Evolutionary conservation across 2,329 filamentous ascomycete species (phyloP).

Genomic region (Fusarium sacchari): DNA sequence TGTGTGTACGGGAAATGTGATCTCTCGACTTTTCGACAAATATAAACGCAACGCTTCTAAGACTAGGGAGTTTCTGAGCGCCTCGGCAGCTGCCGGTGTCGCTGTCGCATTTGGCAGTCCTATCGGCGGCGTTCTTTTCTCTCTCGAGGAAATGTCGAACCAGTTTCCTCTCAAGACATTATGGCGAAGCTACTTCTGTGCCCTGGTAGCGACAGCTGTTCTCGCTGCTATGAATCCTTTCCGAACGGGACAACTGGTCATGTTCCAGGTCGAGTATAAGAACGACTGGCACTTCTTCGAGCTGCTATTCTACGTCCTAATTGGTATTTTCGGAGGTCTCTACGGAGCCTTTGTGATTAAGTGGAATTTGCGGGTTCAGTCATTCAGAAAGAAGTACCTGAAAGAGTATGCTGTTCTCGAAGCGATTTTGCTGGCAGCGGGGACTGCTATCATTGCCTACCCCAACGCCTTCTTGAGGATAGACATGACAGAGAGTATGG

Average conservation of each 20-base stretch:
- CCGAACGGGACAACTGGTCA: conserved; percentile 94
- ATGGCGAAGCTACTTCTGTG: conserved; percentile 98
- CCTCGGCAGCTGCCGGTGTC: conserved; percentile 93
- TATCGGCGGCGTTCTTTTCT: conserved; percentile 96
- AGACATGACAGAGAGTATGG: conserved; percentile 99
- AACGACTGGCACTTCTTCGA: conserved; percentile 99
- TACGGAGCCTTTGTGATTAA: conserved; percentile 98
- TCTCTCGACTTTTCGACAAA: conserved; percentile 91
- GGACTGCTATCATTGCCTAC: conserved; percentile 93
- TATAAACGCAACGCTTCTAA: conserved; percentile 93
- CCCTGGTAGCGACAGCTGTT: conserved; percentile 91
- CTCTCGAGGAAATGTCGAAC: conserved; percentile 96
- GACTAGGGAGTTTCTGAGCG: conserved; percentile 92
- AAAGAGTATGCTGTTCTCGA: conserved; percentile 86
- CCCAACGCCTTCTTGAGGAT: conserved; percentile 95
- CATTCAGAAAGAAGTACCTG: conserved; percentile 94
- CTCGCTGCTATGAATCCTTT: conserved; percentile 98
- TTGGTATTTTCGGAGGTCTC: conserved; percentile 92
- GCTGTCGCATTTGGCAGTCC: conserved; percentile 97
- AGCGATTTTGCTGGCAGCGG: conserved; percentile 81
- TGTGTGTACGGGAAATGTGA: conserved; percentile 96
- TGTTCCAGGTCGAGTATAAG: conserved; percentile 98
- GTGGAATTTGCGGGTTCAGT: conserved; percentile 91
- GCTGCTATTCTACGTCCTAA: conserved; percentile 87
- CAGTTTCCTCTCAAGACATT: conserved; percentile 97